A percentile compares a stretch with the other conserved stretches of the same genome.
These are phyloP conservation scores for Collariella sp. DNA, from an alignment of 495 filamentous ascomycete genomes.

Conservation along the genomic window DNA sequence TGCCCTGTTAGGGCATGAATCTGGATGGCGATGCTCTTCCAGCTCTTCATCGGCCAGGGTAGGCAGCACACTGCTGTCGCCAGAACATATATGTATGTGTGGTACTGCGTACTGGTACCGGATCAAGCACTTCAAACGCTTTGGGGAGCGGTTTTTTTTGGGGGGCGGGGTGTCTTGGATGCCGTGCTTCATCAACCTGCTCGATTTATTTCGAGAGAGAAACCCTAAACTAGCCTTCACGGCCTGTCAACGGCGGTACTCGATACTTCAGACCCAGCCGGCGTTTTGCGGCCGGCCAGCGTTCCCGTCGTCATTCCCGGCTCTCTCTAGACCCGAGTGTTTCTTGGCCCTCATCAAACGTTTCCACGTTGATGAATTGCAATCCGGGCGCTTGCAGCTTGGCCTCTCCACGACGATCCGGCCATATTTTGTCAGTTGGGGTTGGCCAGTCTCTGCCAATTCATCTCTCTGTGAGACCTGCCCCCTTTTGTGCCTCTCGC, in stretches of 20 bases:
- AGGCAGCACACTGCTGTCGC: too few species aligned
- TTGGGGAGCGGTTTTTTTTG: too few species aligned
- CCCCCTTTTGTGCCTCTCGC: slow-evolving; percentile 8
- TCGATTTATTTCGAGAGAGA: too few species aligned
- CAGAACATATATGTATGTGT: too few species aligned
- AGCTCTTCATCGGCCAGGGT: too few species aligned
- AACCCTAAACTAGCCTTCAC: not conserved
- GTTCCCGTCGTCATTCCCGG: not conserved
- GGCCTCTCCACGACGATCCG: not conserved
- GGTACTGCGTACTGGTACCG: too few species aligned
- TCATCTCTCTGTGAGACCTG: too few species aligned
- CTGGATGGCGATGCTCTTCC: not conserved
- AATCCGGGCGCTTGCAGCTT: too few species aligned
- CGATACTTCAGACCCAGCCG: not conserved
- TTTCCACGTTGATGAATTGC: too few species aligned
- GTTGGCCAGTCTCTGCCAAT: not conserved
- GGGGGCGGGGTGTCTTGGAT: not conserved
- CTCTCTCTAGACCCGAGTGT: not conserved
- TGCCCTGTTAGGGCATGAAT: not conserved
- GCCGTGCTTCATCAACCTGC: too few species aligned
- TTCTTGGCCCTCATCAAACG: too few species aligned
- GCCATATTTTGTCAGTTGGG: slow-evolving; percentile 1
- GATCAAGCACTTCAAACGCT: too few species aligned
- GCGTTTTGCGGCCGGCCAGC: not conserved
- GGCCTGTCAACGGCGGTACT: not conserved